phyloP scores from a whole-genome alignment of 495 filamentous ascomycete genomes.

The Cenococcum geophilum region DNA sequence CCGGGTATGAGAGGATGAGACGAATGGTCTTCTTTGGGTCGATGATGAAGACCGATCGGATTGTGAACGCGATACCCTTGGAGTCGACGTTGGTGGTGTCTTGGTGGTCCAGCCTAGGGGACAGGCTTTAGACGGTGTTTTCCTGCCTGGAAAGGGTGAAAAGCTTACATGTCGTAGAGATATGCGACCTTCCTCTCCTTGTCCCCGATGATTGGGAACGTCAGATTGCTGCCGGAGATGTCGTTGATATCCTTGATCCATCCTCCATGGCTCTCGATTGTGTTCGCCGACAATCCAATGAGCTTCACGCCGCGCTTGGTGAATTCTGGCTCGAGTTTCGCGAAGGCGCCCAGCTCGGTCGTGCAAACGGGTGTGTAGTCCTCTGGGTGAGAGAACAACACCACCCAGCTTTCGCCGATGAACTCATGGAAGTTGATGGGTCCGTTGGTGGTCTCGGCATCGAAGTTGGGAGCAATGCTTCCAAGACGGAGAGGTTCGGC shows the following conservation, averaged over 20 bases:
- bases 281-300: constrained; percentile 88
- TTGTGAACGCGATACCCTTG: constrained; percentile 97
- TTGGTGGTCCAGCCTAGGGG: constrained; percentile 70
- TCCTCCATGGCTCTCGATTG: constrained; percentile 52
- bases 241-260: constrained; percentile 98
- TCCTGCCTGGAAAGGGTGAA: not conserved
- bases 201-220: constrained; percentile 96
- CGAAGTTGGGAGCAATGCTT: constrained; percentile 84
- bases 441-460: constrained; percentile 85
- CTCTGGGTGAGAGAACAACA: constrained; percentile 97
- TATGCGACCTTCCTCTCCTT: constrained; percentile 90
- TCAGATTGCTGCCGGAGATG: constrained; percentile 71
- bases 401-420: constrained; percentile 88
- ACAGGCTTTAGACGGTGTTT: constrained; percentile 9
- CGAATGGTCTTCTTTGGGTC: constrained; percentile 98
- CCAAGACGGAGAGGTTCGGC: constrained; percentile 68
- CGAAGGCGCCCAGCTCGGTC: constrained; percentile 95
- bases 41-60: constrained; percentile 98
- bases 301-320: constrained; percentile 87
- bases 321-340: constrained; percentile 97
- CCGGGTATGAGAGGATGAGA: constrained; percentile 91
- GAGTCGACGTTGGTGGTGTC: constrained; percentile 81
- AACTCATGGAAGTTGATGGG: constrained; percentile 96
- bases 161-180: constrained; percentile 86
- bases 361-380: constrained; percentile 82